These are phyloP conservation scores for Lactarius deliciosus DNA, from an alignment of 768 basidiomycete species.

Conservation along the genomic window DNA sequence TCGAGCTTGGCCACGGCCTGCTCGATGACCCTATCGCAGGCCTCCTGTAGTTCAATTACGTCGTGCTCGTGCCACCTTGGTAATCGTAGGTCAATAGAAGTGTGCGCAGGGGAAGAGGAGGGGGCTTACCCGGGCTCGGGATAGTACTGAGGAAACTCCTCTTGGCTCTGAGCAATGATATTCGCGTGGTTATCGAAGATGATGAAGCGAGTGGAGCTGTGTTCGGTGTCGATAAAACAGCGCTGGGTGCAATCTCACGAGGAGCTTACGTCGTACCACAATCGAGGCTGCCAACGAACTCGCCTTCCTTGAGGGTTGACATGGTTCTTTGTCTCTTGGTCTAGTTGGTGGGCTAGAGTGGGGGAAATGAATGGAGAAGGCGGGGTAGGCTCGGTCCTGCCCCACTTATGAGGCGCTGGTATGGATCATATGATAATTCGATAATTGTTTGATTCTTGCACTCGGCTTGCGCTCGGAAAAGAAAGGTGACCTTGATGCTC, in stretches of 20 bases:
- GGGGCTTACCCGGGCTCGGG: conserved; percentile 70
- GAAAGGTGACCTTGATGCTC: neutral
- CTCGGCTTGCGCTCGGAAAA: neutral
- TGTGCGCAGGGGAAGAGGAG: neutral
- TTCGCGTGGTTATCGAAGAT: conserved; percentile 85
- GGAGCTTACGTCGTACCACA: conserved; percentile 87
- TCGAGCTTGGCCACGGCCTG: conserved; percentile 71
- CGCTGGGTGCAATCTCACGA: neutral
- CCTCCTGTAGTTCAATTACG: conserved; percentile 73
- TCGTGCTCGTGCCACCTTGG: conserved; percentile 95
- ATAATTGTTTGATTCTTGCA: neutral
- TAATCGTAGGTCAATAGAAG: neutral
- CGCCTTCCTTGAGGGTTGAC: conserved; percentile 53
- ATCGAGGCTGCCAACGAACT: conserved; percentile 91
- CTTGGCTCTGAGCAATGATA: conserved; percentile 85
- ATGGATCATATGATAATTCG: conserved; percentile 24
- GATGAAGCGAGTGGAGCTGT: conserved; percentile 87
- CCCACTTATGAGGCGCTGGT: conserved; percentile 5
- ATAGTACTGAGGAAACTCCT: conserved; percentile 93
- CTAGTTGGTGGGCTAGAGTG: neutral
- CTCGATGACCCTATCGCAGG: conserved; percentile 73
- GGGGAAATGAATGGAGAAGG: neutral
- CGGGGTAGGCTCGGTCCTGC: neutral
- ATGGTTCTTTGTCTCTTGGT: conserved; percentile 27
- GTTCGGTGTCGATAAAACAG: conserved; percentile 12